Evolutionary conservation across 208 protist genomes (phyloP).

Genomic region (Leishmania aethiopica): DNA sequence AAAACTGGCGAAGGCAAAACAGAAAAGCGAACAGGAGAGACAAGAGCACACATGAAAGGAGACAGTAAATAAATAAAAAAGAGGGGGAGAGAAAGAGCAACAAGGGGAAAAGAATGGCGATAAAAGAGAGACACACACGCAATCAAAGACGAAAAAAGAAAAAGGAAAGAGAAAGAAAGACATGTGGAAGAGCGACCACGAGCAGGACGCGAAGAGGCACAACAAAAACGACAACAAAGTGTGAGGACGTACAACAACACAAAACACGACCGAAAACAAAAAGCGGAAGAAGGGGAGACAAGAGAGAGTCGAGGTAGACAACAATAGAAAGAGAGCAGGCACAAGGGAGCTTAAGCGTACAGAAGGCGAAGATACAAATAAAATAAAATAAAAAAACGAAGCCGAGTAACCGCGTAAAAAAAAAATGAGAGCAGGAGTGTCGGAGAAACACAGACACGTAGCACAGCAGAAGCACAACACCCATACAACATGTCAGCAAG

Average conservation of each 20-base stretch:
- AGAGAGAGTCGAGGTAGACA: neutral
- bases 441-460: neutral
- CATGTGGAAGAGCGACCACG: neutral
- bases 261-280: neutral
- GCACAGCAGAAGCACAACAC: neutral
- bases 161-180: neutral
- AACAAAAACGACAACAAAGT: neutral
- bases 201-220: neutral
- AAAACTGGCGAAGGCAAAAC: neutral
- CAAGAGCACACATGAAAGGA: neutral
- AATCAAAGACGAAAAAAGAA: neutral
- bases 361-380: neutral
- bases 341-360: neutral
- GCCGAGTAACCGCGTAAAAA: neutral
- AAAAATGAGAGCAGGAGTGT: neutral
- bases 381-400: neutral
- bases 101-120: neutral
- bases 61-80: neutral
- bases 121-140: neutral
- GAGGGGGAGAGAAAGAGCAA: neutral
- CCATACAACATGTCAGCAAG: neutral
- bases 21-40: neutral
- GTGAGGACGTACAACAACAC: neutral
- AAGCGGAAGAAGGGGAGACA: neutral
- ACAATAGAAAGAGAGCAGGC: neutral